phyloP scores from a whole-genome alignment of 202 grass and related monocot genomes.

The Setaria viridis region DNA sequence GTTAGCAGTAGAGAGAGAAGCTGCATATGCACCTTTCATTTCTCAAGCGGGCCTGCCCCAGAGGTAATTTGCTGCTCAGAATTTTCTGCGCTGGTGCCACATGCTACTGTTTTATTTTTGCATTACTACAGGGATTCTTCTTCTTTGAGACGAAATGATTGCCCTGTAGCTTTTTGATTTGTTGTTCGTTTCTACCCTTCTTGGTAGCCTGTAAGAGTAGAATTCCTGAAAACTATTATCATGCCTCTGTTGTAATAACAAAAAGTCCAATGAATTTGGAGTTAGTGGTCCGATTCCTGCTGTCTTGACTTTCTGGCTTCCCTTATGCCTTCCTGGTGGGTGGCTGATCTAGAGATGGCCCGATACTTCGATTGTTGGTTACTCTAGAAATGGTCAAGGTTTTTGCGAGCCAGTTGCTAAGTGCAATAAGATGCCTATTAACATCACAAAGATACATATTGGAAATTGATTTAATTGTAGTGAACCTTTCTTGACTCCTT shows the following conservation, averaged over 20 bases:
- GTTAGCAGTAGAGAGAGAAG: conserved; percentile 89
- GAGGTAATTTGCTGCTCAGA: conserved; percentile 55
- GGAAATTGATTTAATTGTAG: not conserved
- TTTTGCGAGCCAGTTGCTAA: conserved; percentile 8
- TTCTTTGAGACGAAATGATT: not conserved
- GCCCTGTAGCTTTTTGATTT: not conserved
- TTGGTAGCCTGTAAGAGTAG: not conserved
- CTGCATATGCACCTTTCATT: conserved; percentile 92
- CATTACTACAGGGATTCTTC: not conserved
- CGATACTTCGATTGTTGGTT: too few relatives aligned
- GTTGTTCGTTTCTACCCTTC: not conserved
- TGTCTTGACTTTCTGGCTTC: too few relatives aligned
- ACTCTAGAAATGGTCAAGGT: not conserved
- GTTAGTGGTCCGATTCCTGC: too few relatives aligned
- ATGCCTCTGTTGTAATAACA: not conserved
- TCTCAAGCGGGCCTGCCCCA: conserved; percentile 68
- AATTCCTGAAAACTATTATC: not conserved
- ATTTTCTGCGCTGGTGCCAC: not conserved
- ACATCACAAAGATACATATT: not conserved
- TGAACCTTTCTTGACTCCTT: not conserved
- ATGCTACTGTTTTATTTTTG: not conserved
- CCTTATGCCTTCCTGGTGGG: too few relatives aligned
- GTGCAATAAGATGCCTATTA: not conserved
- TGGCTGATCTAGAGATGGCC: too few relatives aligned
- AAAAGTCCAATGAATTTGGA: not conserved